Evolutionary conservation across 2,329 filamentous ascomycete species (phyloP).

Genomic region (Aureobasidium musti): DNA sequence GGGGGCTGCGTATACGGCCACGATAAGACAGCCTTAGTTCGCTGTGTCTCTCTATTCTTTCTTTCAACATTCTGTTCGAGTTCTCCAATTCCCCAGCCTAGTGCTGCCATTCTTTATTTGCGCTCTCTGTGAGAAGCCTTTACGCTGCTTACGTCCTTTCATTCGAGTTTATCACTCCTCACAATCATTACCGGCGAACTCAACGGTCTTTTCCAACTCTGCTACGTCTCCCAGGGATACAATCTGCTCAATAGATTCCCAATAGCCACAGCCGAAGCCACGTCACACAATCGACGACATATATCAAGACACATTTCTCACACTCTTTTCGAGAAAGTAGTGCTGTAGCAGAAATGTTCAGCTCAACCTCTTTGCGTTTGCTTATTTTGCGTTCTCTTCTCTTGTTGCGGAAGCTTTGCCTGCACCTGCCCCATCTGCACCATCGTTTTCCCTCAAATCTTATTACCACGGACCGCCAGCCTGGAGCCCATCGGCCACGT

Average conservation of each 20-base stretch:
- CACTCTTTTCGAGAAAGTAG: conserved; percentile 20
- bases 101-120: conserved; percentile 28
- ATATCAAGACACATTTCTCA: conserved; percentile 19
- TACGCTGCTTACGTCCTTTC: conserved; percentile 27
- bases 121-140: conserved; percentile 30
- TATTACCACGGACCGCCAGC: conserved; percentile 24
- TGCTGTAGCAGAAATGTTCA: conserved; percentile 29
- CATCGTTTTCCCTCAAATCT: conserved; percentile 19
- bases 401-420: conserved; percentile 28
- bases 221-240: conserved; percentile 32
- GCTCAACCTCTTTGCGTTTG: conserved; percentile 28
- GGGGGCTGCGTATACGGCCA: conserved; percentile 10
- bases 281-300: conserved; percentile 11
- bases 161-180: conserved; percentile 24
- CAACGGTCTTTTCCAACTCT: conserved; percentile 51
- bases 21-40: conserved; percentile 3
- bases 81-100: conserved; percentile 21
- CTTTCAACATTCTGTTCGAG: conserved; percentile 19
- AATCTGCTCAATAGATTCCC: conserved; percentile 25
- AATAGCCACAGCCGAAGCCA: conserved; percentile 28
- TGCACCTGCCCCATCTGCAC: conserved; percentile 19
- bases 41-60: conserved; percentile 19
- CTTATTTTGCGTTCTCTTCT: conserved; percentile 26
- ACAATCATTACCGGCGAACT: conserved; percentile 45
- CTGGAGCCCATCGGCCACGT: conserved; percentile 25